Evolutionary conservation across 257 asterid species (phyloP).

Genomic region (Solanum boliviense): DNA sequence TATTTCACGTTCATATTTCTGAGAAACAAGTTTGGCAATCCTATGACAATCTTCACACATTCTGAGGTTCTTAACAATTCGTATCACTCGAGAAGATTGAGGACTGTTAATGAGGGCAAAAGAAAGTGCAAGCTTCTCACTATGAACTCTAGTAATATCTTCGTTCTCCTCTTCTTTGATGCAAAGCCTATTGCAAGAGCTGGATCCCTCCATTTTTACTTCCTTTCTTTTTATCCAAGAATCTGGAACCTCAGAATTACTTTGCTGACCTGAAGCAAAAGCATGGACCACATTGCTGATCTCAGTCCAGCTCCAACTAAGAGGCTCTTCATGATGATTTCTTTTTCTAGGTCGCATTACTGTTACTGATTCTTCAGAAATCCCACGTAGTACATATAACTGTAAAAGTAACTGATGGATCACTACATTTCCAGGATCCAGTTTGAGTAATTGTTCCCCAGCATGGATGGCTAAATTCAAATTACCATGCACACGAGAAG

Average conservation of each 20-base stretch:
- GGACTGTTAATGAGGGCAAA: slow-evolving; percentile 34
- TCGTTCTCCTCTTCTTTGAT: slow-evolving; percentile 53
- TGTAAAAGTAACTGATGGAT: slow-evolving; percentile 25
- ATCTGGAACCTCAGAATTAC: slow-evolving; percentile 14
- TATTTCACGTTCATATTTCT: slow-evolving; percentile 33
- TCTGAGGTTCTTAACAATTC: slow-evolving; percentile 59
- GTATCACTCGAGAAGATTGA: slow-evolving; percentile 16
- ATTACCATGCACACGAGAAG: slow-evolving; percentile 49
- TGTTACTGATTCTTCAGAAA: slow-evolving; percentile 23
- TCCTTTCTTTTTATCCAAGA: slow-evolving; percentile 38
- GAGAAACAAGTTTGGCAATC: slow-evolving; percentile 44
- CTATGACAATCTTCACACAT: slow-evolving; percentile 67
- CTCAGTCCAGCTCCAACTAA: slow-evolving; percentile 51
- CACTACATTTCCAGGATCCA: slow-evolving; percentile 48
- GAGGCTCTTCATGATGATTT: slow-evolving; percentile 20
- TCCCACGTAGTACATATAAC: slow-evolving; percentile 35
- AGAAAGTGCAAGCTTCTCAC: slow-evolving; percentile 65
- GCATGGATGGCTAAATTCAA: slow-evolving; percentile 53
- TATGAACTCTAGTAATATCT: slow-evolving; percentile 38
- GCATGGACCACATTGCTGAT: slow-evolving; percentile 32
- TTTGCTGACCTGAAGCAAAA: slow-evolving; percentile 32
- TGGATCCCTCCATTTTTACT: slow-evolving; percentile 13
- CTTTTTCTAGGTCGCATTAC: slow-evolving; percentile 22
- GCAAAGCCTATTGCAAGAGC: slow-evolving; percentile 18
- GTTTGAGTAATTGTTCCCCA: slow-evolving; percentile 49